phyloP scores from a whole-genome alignment of 2,329 filamentous ascomycete genomes.

The Xylaria sp. region DNA sequence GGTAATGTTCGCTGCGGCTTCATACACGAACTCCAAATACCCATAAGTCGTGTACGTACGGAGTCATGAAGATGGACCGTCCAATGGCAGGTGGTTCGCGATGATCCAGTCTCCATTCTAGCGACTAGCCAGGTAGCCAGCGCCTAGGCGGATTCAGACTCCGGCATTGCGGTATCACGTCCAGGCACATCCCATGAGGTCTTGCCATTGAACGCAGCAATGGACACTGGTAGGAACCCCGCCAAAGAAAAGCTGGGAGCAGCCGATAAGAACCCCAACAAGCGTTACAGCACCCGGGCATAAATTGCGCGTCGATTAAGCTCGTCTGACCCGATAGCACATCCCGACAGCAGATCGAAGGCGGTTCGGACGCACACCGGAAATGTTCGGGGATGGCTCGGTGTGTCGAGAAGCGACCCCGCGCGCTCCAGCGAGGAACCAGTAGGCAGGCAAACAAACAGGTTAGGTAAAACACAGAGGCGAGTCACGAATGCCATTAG shows the following conservation, averaged over 20 bases:
- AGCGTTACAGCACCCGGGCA: constrained; percentile 8
- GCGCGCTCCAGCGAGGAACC: too few species aligned
- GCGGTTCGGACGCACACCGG: constrained; percentile 25
- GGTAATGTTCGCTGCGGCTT: constrained; percentile 25
- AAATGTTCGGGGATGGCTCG: constrained; percentile 29
- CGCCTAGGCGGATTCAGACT: constrained; percentile 1
- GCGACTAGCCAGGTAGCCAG: constrained; percentile 14
- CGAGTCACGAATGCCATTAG: neutral
- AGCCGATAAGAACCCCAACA: constrained; percentile 7
- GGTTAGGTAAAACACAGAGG: too few species aligned
- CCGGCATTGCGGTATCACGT: constrained; percentile 5
- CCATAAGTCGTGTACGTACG: neutral
- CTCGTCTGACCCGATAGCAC: constrained; percentile 14
- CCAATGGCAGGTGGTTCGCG: constrained; percentile 11
- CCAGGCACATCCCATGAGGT: constrained; percentile 9
- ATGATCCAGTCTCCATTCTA: constrained; percentile 16
- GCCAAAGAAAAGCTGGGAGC: neutral
- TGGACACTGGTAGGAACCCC: neutral
- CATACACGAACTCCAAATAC: neutral
- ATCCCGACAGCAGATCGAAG: constrained; percentile 23
- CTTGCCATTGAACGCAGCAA: constrained; percentile 1
- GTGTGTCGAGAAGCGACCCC: constrained; percentile 21
- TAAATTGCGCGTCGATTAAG: constrained; percentile 9
- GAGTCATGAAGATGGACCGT: neutral
- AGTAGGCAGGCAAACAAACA: too few species aligned